Base-by-base conservation (phyloP, 164 flowering plant species). In the Dillenia turbinata region DNA sequence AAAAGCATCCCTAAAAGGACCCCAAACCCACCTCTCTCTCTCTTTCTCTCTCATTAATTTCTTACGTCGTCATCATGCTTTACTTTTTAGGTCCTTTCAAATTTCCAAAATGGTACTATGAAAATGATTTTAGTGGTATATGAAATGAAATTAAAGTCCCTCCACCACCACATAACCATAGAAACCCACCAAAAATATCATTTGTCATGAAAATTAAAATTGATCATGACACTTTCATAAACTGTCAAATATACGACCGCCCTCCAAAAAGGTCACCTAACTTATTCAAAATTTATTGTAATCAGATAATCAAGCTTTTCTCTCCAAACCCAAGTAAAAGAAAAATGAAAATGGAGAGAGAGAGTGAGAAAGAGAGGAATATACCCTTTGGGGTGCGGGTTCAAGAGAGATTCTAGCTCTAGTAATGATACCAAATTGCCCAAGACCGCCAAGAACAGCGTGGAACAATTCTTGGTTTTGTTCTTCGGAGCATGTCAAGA, bases 381-480 rank as follows among this genome's bases (percentile, higher is more conserved):
- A 6, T 86, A 91, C 97, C 92, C 81, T 85, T 49, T 83, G 76
- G 9, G 97, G 97, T 49, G 97, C 93, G 60, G 78, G 79, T 63
- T 88, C 97, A 16, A 94, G 84, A 50, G 90, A 78, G 61, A 95
- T 85, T 75, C 97, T 79, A 44, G 99, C 99, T 63, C 97, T 82
- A 9, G 99, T 91, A 43, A 94, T 94, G 66, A 94, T 86, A 15
- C 99, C 99, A 79, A 94, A 91, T 67, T 95, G 99, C 4, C 99
- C 99, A 46, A 95, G 67, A 9, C 97, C 97, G 10, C 99, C 97
- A 52, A 95, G 85, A 66, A 92, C 97, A 8, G 78, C 83, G 62
- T 86, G 82, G 66, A 85, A 94, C 46, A 94, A 75, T 52, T 88
- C 93, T 15, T 85, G 56, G 71, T 86, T 85, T 33, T 79, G 45